Conservation (phyloP, 2,329 filamentous ascomycete genomes). For the Stachybotrys chlorohalonatus region DNA sequence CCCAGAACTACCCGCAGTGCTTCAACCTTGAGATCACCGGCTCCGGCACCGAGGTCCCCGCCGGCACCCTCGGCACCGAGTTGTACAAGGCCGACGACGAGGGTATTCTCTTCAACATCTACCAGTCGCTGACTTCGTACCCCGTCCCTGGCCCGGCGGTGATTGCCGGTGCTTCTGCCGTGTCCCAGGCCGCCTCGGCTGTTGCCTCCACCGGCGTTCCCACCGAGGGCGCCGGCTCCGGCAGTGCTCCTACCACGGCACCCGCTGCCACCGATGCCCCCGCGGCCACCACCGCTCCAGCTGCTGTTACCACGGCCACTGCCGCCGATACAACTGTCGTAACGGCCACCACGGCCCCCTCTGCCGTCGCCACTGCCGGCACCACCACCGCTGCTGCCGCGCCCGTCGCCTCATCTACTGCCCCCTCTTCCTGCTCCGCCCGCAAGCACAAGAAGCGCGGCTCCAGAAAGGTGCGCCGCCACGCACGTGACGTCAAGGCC, state of each 20-base stretch:
- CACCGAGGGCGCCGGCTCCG: constrained; percentile 6
- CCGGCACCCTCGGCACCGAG: constrained; percentile 20
- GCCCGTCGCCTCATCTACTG: constrained; percentile 7
- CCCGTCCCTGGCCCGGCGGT: constrained; percentile 18
- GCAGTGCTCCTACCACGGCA: constrained; percentile 3
- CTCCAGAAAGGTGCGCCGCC: constrained; percentile 14
- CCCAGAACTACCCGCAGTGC: constrained; percentile 44
- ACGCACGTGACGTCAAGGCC: constrained; percentile 9
- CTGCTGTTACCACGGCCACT: constrained; percentile 1
- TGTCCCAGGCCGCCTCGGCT: constrained; percentile 10
- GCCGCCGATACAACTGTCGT: no score
- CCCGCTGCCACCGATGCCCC: constrained; percentile 3
- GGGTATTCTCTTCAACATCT: constrained; percentile 24
- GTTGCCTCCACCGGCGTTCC: constrained; percentile 7
- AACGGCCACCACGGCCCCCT: neutral
- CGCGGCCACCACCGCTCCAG: constrained; percentile 6
- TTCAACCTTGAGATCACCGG: constrained; percentile 38
- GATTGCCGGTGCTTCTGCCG: constrained; percentile 10
- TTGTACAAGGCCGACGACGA: constrained; percentile 20
- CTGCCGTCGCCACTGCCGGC: constrained; percentile 2
- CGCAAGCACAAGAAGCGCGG: constrained; percentile 9
- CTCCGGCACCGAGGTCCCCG: constrained; percentile 23
- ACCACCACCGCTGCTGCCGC: constrained; percentile 5
- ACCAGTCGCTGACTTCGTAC: constrained; percentile 15
- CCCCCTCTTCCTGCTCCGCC: constrained; percentile 1